Percentiles rank a stretch among this genome's conserved stretches.
phyloP scores from a whole-genome alignment of 2,329 filamentous ascomycete species.

The Diplocarpon rosae region DNA sequence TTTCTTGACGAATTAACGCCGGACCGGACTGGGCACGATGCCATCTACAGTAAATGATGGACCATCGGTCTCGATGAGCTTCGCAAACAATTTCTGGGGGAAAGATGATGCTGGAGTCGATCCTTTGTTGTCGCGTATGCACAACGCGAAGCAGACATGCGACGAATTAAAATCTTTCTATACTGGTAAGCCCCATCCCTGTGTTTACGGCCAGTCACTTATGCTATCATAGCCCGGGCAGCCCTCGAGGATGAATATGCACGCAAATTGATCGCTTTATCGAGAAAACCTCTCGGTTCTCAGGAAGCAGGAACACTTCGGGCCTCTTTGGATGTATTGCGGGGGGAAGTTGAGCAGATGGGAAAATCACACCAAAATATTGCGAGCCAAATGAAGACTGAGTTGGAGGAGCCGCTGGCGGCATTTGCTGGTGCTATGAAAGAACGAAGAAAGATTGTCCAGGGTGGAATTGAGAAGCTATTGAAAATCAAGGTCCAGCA shows the following conservation, averaged over 20 bases:
- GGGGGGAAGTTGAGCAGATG: constrained; percentile 85
- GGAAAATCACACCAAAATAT: constrained; percentile 87
- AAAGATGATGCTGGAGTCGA: constrained; percentile 94
- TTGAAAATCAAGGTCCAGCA: constrained; percentile 90
- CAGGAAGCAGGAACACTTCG: constrained; percentile 76
- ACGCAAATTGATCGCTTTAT: constrained; percentile 74
- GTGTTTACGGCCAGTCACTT: constrained; percentile 3
- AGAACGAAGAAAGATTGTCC: constrained; percentile 91
- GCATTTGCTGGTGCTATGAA: constrained; percentile 94
- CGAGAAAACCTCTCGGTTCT: constrained; percentile 80
- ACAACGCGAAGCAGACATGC: constrained; percentile 83
- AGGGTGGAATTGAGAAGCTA: constrained; percentile 86
- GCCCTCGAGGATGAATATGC: constrained; percentile 96
- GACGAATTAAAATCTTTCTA: constrained; percentile 94
- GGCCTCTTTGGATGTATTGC: constrained; percentile 74
- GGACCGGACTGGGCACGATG: constrained; percentile 2
- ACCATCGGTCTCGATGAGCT: constrained; percentile 30
- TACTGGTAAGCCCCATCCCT: constrained; percentile 43
- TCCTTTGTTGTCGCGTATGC: constrained; percentile 89
- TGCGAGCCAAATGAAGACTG: constrained; percentile 87
- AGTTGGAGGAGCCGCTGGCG: constrained; percentile 84
- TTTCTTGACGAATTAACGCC: too few species aligned
- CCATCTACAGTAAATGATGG: constrained; percentile 20
- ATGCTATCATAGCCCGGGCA: constrained; percentile 53
- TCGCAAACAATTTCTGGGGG: constrained; percentile 99